phyloP scores from a whole-genome alignment of 495 filamentous ascomycete species.

The Penicillium odoratum region DNA sequence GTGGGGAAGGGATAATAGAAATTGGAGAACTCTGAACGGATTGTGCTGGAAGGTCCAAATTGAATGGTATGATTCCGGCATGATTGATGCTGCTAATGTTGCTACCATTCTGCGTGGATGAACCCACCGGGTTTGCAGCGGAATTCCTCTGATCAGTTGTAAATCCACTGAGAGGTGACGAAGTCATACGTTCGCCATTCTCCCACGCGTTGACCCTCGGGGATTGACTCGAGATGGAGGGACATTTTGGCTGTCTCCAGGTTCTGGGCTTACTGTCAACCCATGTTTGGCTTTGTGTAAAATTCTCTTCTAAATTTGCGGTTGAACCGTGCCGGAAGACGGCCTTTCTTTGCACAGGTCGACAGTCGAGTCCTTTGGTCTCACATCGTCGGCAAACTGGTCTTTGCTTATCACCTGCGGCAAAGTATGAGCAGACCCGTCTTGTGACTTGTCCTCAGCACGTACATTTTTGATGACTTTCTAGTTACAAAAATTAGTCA shows the following conservation, averaged over 20 bases:
- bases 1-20: not conserved
- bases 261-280: slow-evolving; percentile 20
- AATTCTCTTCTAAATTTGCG: slow-evolving; percentile 20
- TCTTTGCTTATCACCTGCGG: slow-evolving; percentile 15
- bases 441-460: not conserved
- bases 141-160: not conserved
- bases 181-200: not conserved
- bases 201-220: not conserved
- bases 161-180: not conserved
- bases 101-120: not conserved
- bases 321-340: slow-evolving; percentile 24
- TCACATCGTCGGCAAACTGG: slow-evolving; percentile 19
- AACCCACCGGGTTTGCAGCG: not conserved
- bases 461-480: slow-evolving; percentile 10
- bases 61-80: not conserved
- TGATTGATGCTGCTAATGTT: not conserved
- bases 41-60: not conserved
- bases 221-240: not conserved
- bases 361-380: slow-evolving; percentile 17
- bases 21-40: not conserved
- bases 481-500: not conserved
- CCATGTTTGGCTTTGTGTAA: slow-evolving; percentile 17
- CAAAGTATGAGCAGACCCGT: not conserved
- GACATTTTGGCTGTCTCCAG: slow-evolving; percentile 7
- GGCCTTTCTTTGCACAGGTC: slow-evolving; percentile 11